Base-by-base conservation (phyloP, 208 protist genomes). In the Leishmania gerbilli region DNA sequence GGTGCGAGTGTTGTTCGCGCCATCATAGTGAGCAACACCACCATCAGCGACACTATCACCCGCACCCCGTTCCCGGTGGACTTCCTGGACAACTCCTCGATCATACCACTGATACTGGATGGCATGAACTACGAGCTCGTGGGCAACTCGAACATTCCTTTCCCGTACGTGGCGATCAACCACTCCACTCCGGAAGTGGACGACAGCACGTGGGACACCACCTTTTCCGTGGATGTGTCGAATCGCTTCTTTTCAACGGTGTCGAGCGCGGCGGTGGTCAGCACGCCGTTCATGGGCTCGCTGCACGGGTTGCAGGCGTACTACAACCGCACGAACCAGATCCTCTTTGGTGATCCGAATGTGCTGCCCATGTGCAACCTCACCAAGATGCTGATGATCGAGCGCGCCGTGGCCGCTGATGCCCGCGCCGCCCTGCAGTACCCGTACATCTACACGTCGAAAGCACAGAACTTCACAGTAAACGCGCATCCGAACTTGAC, bases 281-380 rank as follows among this genome's bases (percentile, higher is more conserved):
- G 55, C n/a, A 77, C 83, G 0, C 40, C 79, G 21, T 89, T 79
- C 83, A 78, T 11, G 31, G 53, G 77, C 8, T 84, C 89, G n/a
- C 72, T 84, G 45, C 58, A 82, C 0, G 65, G 40, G 21, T 56
- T 93, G 40, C 55, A 45, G 21, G 79, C 53, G 21, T 96, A 95
- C 82, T 94, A 96, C 83, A 87, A 90, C 82, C 71, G 69, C 55
- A 94, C 88, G 21, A 84, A 96, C 77, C 71, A 89, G 55, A 31
- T 85, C 34, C 62, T 94, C 53, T 89, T 88, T 67, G 81, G 87
- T 31, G 92, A 96, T 64, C 60, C 47, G 40, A 93, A 84, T 62
- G 67, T 96, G 11, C 74, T 96, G 6, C 89, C 89, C 1, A 78
- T 88, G 69, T 94, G 91, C 84, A 92, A 93, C 71, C 47, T 21